Conservation (phyloP, 768 basidiomycete species). For the Mycena filopes region DNA sequence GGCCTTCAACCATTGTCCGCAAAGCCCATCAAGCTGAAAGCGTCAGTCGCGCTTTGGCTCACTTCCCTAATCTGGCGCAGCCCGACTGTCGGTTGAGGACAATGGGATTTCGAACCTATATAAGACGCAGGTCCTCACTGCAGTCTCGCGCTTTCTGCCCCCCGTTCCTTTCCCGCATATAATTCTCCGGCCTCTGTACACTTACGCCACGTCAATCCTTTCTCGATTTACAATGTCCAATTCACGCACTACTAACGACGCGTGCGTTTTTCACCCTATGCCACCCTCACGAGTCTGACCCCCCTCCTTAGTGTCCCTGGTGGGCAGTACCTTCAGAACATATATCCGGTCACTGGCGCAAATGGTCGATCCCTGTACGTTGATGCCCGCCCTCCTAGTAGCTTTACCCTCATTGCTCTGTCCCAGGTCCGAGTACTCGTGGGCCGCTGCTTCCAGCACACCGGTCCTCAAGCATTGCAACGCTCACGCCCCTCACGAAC, state of each 20-base stretch:
- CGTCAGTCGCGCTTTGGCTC: too few relatives aligned
- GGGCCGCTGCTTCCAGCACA: not conserved
- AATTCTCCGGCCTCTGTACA: not conserved
- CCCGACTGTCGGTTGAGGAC: too few relatives aligned
- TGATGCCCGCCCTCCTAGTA: not conserved
- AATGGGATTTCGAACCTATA: not conserved
- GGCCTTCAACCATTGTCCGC: too few relatives aligned
- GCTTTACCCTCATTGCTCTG: not conserved
- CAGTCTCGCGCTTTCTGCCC: not conserved
- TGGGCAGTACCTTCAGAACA: not conserved
- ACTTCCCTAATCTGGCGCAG: too few relatives aligned
- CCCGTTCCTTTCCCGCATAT: not conserved
- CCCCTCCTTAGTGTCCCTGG: constrained; percentile 9
- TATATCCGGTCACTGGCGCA: not conserved
- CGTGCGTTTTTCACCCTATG: not conserved
- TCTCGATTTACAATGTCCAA: not conserved
- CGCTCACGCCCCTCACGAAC: not conserved
- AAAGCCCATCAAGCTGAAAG: too few relatives aligned
- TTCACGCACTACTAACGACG: not conserved
- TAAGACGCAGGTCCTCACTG: not conserved
- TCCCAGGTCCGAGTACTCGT: constrained; percentile 2
- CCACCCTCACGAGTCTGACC: not conserved
- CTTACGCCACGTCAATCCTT: not conserved
- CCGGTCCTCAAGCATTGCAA: not conserved
- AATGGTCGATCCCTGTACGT: not conserved